Conservation (phyloP, 2,329 filamentous ascomycete species). For the Byssoonygena ceratinophila region DNA sequence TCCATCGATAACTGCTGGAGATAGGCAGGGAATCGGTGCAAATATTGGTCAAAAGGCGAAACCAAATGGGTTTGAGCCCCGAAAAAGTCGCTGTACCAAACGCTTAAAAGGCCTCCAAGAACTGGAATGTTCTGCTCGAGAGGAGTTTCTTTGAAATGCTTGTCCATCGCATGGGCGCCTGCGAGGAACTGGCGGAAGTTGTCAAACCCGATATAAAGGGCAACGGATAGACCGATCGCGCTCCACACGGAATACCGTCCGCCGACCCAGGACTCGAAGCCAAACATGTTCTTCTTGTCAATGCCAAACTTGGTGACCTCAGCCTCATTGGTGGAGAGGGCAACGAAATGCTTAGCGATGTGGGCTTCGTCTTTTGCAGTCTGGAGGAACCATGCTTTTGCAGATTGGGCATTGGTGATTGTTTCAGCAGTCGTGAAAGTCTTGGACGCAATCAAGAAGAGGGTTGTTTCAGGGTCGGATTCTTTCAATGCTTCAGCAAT, state of each 20-base stretch:
- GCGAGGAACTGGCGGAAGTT: constrained; percentile 96
- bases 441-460: constrained; percentile 97
- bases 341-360: constrained; percentile 98
- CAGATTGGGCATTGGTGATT: constrained; percentile 89
- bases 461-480: constrained; percentile 93
- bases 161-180: constrained; percentile 95
- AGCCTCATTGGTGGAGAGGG: constrained; percentile 85
- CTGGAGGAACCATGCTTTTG: constrained; percentile 93
- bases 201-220: constrained; percentile 89
- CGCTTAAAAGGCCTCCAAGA: constrained; percentile 81
- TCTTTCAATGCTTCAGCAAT: constrained; percentile 82
- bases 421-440: constrained; percentile 99
- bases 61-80: constrained; percentile 96
- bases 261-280: constrained; percentile 97
- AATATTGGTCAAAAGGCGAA: constrained; percentile 96
- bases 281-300: constrained; percentile 98
- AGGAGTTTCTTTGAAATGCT: constrained; percentile 87
- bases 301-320: constrained; percentile 99
- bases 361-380: constrained; percentile 59
- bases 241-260: constrained; percentile 98
- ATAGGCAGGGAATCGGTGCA: constrained; percentile 97
- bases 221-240: constrained; percentile 89
- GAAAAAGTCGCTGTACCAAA: constrained; percentile 99
- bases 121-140: constrained; percentile 91
- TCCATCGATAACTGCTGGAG: constrained; percentile 99